Percentiles rank a stretch among this genome's conserved stretches.
These are phyloP conservation scores for Collybia sp. DNA, from an alignment of 768 basidiomycete species.

Conservation along the genomic window DNA sequence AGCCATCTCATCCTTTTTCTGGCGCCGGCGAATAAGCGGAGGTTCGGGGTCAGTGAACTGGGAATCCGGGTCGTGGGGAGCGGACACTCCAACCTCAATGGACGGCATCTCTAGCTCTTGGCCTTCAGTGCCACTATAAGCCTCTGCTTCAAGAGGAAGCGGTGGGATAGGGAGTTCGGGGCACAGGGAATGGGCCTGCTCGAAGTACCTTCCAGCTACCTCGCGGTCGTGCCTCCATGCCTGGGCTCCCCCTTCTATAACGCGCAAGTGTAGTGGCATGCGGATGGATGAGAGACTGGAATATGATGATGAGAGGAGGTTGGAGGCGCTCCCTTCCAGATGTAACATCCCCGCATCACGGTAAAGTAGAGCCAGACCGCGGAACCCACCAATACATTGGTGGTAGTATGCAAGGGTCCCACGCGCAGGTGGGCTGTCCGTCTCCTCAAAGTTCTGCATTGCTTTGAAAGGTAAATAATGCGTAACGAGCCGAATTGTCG, in stretches of 20 bases:
- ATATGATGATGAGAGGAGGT: slow-evolving; percentile 68
- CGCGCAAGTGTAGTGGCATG: slow-evolving; percentile 47
- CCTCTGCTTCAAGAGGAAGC: slow-evolving; percentile 41
- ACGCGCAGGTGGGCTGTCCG: slow-evolving; percentile 34
- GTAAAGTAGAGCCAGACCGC: slow-evolving; percentile 69
- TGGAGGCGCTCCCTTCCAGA: slow-evolving; percentile 74
- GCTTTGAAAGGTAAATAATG: slow-evolving; percentile 64
- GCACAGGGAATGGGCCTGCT: slow-evolving; percentile 56
- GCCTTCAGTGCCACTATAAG: slow-evolving; percentile 17
- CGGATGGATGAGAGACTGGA: slow-evolving; percentile 77
- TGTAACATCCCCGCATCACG: slow-evolving; percentile 75
- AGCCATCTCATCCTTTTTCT: slow-evolving; percentile 51
- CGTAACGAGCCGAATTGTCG: slow-evolving; percentile 73
- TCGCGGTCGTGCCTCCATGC: slow-evolving; percentile 75
- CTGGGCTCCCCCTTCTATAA: slow-evolving; percentile 55
- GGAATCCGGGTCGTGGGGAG: slow-evolving; percentile 32
- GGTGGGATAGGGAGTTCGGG: slow-evolving; percentile 67
- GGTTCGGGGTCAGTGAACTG: slow-evolving; percentile 29
- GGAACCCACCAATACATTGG: slow-evolving; percentile 61
- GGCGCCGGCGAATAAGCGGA: slow-evolving; percentile 39
- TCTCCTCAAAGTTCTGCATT: slow-evolving; percentile 28
- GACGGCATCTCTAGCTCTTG: slow-evolving; percentile 66
- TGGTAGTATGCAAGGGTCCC: slow-evolving; percentile 60
- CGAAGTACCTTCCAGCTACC: slow-evolving; percentile 67
- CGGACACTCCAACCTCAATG: slow-evolving; percentile 42